Base-by-base conservation (phyloP, 352 stramenopile species). In the Phytophthora rubi region DNA sequence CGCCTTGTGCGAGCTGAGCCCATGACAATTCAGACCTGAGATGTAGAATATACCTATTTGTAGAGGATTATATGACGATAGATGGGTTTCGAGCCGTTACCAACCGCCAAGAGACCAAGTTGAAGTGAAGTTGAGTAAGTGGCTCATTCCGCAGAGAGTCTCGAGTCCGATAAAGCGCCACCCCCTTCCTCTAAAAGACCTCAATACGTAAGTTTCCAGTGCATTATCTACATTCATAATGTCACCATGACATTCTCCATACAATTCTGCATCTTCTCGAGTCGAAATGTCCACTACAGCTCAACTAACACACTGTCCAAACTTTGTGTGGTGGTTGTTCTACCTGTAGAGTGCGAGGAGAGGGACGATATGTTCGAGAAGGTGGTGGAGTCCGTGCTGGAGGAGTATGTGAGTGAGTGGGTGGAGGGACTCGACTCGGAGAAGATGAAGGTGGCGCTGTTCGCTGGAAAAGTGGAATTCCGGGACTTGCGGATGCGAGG, bases 371-470 rank as follows among this genome's bases (percentile, higher is more conserved):
- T 96, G 89, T 93, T 96, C 73, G 87, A 95, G 73, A 93, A 92
- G 62, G 78, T 94, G 8, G 77, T 96, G 59, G 87, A 96, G 58
- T 92, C 87, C 21, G 82, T 96, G 48, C 66, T 96, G 47, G 89
- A 91, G 62, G 87, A 96, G 77, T 95, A 96, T 62, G 80, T 96
- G 53, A 94, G 84, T 10, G 87, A 93, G 70, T 96, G 89, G 86
- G 79, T 96, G 64, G 89, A 95, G 35, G 89, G 86, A 0, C 76
- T 96, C 44, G 87, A 96, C 62, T 85, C 87, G 45, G 86, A 95
- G 82, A 93, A 94, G 75, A 96, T 95, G 85, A 93, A 93, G 71
- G 73, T 96, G 58, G 89, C 81, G 42, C 70, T 96, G 35, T 95
- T 95, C 55, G 77, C 86, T 23, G 87, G 89, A 13, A 94, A 94